Evolutionary conservation across 2,329 filamentous ascomycete genomes (phyloP).

Genomic region (Plectosphaerella sp.): DNA sequence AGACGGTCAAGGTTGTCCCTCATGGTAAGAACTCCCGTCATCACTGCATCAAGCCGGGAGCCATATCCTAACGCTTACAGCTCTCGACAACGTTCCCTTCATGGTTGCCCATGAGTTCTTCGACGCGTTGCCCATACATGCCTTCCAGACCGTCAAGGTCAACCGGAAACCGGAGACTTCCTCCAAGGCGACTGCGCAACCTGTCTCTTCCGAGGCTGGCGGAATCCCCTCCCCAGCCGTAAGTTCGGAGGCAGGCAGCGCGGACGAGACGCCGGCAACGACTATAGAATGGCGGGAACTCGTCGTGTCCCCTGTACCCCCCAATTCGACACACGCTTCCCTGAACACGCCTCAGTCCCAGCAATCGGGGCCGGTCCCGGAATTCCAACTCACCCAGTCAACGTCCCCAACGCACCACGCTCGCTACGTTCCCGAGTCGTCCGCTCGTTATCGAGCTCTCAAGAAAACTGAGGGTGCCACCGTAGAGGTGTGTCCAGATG

Average conservation of each 20-base stretch:
- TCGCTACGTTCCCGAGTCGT: constrained; percentile 78
- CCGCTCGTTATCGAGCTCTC: constrained; percentile 71
- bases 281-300: constrained; percentile 74
- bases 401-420: constrained; percentile 75
- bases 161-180: constrained; percentile 25
- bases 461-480: constrained; percentile 63
- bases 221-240: constrained; percentile 14
- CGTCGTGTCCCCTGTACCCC: constrained; percentile 66
- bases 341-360: constrained; percentile 49
- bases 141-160: constrained; percentile 72
- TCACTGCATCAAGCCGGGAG: constrained; percentile 6
- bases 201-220: constrained; percentile 32
- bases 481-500: constrained; percentile 89
- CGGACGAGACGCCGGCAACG: constrained; percentile 27
- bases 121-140: constrained; percentile 92
- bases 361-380: constrained; percentile 55
- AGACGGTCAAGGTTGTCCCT: constrained; percentile 81
- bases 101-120: constrained; percentile 99
- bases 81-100: constrained; percentile 72
- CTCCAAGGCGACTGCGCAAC: constrained; percentile 30
- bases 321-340: constrained; percentile 45
- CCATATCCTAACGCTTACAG: constrained; percentile 26
- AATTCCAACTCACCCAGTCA: constrained; percentile 83
- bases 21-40: constrained; percentile 44
- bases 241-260: constrained; percentile 14